A percentile compares a stretch with the other conserved stretches of the same genome.
phyloP scores from a whole-genome alignment of 306 rosid species.

The Notholithocarpus densiflorus region DNA sequence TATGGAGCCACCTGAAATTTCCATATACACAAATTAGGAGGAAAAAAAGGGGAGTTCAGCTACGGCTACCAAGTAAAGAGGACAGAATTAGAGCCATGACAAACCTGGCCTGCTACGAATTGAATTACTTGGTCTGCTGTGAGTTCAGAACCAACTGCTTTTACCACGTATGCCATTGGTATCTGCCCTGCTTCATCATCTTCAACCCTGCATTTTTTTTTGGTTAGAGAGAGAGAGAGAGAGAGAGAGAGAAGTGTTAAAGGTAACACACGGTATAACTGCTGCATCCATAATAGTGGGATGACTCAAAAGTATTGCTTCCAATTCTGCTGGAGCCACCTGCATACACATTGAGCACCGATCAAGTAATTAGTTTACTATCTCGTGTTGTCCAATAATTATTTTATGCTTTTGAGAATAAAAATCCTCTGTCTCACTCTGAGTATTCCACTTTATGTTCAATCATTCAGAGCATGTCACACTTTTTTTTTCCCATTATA shows the following conservation, averaged over 20 bases:
- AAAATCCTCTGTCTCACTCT: no score
- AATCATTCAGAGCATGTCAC: no score
- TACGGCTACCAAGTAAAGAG: background rate
- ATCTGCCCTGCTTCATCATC: conserved; percentile 85
- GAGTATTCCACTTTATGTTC: no score
- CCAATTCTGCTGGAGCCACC: conserved; percentile 97
- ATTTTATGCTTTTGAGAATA: no score
- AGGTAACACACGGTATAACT: conserved; percentile 66
- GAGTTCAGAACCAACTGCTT: conserved; percentile 47
- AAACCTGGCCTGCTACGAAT: conserved; percentile 75
- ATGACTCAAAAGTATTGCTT: conserved; percentile 75
- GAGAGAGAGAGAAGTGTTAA: background rate
- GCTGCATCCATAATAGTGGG: conserved; percentile 80
- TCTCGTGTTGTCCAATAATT: no score
- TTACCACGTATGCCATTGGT: conserved; percentile 88
- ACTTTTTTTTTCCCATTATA: no score
- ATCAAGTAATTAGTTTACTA: no score
- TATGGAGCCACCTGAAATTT: conserved; percentile 84
- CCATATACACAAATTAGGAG: background rate
- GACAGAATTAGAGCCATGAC: background rate
- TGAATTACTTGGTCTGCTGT: conserved; percentile 70
- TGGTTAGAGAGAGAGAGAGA: background rate
- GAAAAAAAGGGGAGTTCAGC: background rate
- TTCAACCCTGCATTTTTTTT: conserved; percentile 48
- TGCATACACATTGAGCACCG: conserved; percentile 27